Percentiles rank a stretch among this genome's conserved stretches.
phyloP scores from a whole-genome alignment of 345 rosid genomes.

The Gossypium longicalyx region DNA sequence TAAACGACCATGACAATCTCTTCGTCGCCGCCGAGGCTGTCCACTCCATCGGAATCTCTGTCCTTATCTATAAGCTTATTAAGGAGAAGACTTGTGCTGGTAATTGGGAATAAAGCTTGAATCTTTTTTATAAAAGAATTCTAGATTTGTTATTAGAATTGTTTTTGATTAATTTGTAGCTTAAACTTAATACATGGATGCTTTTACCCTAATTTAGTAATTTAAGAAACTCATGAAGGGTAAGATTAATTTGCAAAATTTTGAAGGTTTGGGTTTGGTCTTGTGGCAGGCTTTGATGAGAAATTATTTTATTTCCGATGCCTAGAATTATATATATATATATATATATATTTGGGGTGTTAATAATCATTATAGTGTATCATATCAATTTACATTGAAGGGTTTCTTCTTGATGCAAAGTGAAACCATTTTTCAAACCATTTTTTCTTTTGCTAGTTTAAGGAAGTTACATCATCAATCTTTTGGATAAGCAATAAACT shows the following conservation, averaged over 20 bases:
- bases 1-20: constrained; percentile 96
- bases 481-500: no score
- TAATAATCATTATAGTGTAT: background rate
- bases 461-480: background rate
- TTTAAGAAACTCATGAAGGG: background rate
- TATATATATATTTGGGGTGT: background rate
- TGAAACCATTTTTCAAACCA: background rate
- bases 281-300: background rate
- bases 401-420: constrained; percentile 6
- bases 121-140: background rate
- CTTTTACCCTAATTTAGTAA: background rate
- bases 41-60: constrained; percentile 89
- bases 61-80: constrained; percentile 89
- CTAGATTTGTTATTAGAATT: background rate
- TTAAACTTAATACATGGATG: constrained; percentile 6
- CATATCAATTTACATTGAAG: background rate
- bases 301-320: background rate
- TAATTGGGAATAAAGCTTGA: constrained; percentile 18
- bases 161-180: background rate
- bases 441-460: background rate
- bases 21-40: constrained; percentile 98
- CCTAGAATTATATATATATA: background rate
- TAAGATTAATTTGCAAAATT: background rate
- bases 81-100: constrained; percentile 99
- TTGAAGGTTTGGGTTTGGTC: background rate